Percentiles rank a stretch among this genome's conserved stretches.
These are phyloP conservation scores for Diutina scorzettiae DNA, from an alignment of 1,139 yeast species.

Conservation along the genomic window DNA sequence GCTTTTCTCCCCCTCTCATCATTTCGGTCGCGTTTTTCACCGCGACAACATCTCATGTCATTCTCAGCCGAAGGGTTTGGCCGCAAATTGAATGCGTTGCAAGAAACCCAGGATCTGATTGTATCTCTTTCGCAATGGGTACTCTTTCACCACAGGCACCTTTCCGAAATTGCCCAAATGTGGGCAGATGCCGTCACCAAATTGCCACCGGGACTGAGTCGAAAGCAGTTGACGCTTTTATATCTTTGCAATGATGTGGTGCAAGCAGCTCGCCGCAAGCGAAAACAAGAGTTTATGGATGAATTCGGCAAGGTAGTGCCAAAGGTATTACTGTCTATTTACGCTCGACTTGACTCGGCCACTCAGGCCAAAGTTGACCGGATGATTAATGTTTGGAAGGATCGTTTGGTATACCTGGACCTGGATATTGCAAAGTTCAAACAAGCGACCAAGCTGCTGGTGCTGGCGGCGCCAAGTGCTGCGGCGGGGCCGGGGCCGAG, in stretches of 20 bases:
- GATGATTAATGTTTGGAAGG: slow-evolving; percentile 65
- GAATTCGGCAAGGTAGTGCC: slow-evolving; percentile 46
- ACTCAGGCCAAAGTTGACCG: slow-evolving; percentile 48
- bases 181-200: slow-evolving; percentile 42
- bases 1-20: too few relatives aligned
- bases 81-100: slow-evolving; percentile 47
- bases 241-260: slow-evolving; percentile 78
- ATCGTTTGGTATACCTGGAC: slow-evolving; percentile 44
- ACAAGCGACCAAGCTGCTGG: background rate
- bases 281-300: slow-evolving; percentile 44
- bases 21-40: too few relatives aligned
- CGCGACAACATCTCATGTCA: slow-evolving; percentile 34
- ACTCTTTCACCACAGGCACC: slow-evolving; percentile 62
- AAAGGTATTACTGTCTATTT: slow-evolving; percentile 19
- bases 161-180: slow-evolving; percentile 42
- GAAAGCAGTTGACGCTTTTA: slow-evolving; percentile 44
- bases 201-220: slow-evolving; percentile 16
- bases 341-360: slow-evolving; percentile 23
- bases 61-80: slow-evolving; percentile 44
- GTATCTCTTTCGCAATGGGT: slow-evolving; percentile 82
- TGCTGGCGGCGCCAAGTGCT: background rate
- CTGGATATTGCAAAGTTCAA: background rate
- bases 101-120: slow-evolving; percentile 75
- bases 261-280: slow-evolving; percentile 64
- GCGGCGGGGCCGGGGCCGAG: background rate